These are phyloP conservation scores for Artemisia tridentata DNA, from an alignment of 129 eudicot genomes.

Conservation along the genomic window DNA sequence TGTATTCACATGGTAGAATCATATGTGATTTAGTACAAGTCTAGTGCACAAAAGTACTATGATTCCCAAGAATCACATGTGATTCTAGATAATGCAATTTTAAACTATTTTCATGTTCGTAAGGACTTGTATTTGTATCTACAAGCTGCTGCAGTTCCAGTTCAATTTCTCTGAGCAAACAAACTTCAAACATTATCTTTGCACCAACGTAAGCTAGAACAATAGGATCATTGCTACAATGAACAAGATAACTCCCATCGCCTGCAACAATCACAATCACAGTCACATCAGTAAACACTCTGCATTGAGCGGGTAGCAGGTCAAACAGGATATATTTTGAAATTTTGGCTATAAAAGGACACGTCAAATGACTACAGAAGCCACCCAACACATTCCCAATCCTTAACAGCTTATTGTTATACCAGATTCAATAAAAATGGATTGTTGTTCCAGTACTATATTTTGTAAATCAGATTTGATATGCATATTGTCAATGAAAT, in stretches of 20 bases:
- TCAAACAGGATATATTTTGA: too few species aligned
- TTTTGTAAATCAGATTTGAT: background rate
- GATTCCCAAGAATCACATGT: conserved; percentile 21
- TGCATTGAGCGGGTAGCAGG: background rate
- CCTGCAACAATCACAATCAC: conserved; percentile 60
- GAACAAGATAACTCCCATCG: conserved; percentile 69
- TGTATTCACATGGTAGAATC: too few species aligned
- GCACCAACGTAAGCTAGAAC: conserved; percentile 31
- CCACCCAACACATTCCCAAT: too few species aligned
- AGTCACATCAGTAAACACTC: conserved; percentile 10
- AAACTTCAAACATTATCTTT: conserved; percentile 14
- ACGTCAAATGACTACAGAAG: too few species aligned
- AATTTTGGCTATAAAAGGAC: too few species aligned
- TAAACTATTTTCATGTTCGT: conserved; percentile 27
- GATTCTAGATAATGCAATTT: conserved; percentile 17
- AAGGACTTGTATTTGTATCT: conserved; percentile 38
- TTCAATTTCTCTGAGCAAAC: background rate
- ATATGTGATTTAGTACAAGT: conserved; percentile 22
- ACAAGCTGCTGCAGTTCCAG: conserved; percentile 25
- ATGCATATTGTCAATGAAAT: background rate
- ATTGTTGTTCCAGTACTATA: background rate
- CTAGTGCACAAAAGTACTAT: conserved; percentile 23
- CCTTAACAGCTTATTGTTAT: background rate
- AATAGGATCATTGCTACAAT: conserved; percentile 52
- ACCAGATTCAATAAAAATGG: background rate